phyloP scores from a whole-genome alignment of 257 asterid genomes.

The Solanum rostratum region DNA sequence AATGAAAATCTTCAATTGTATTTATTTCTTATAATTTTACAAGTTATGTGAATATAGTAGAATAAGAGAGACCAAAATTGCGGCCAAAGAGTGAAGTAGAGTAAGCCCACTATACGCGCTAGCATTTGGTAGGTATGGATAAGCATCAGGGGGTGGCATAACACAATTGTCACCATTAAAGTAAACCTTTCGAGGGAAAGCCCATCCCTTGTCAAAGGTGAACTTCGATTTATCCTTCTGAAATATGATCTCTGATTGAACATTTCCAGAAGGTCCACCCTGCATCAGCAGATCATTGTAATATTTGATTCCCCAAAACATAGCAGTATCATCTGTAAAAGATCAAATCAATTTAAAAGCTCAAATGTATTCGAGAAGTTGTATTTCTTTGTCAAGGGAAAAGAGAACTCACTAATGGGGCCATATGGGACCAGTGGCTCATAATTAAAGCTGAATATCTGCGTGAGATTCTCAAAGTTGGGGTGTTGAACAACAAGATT shows the following conservation, averaged over 20 bases:
- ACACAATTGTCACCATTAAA: conserved; percentile 43
- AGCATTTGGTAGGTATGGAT: conserved; percentile 27
- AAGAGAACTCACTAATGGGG: conserved; percentile 26
- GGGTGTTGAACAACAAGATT: conserved; percentile 39
- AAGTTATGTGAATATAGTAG: conserved; percentile 7
- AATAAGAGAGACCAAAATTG: conserved; percentile 5
- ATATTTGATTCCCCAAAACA: conserved; percentile 35
- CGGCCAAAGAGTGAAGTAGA: background rate
- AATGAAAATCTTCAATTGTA: background rate
- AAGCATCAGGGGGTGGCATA: conserved; percentile 37
- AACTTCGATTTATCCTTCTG: conserved; percentile 25
- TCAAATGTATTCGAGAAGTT: background rate
- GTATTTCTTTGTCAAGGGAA: background rate
- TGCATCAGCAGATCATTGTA: conserved; percentile 35
- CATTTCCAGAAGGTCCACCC: conserved; percentile 30
- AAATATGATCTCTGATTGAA: conserved; percentile 41
- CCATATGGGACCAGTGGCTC: conserved; percentile 18
- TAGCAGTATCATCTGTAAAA: conserved; percentile 35
- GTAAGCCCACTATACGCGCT: background rate
- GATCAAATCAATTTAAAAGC: background rate
- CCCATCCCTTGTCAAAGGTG: conserved; percentile 47
- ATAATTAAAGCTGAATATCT: conserved; percentile 35
- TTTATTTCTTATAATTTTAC: background rate
- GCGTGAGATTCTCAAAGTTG: conserved; percentile 25
- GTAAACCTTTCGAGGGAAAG: conserved; percentile 33